These are phyloP conservation scores for Kalaharituber pfeilii DNA, from an alignment of 2,329 filamentous ascomycete genomes.

Conservation along the genomic window DNA sequence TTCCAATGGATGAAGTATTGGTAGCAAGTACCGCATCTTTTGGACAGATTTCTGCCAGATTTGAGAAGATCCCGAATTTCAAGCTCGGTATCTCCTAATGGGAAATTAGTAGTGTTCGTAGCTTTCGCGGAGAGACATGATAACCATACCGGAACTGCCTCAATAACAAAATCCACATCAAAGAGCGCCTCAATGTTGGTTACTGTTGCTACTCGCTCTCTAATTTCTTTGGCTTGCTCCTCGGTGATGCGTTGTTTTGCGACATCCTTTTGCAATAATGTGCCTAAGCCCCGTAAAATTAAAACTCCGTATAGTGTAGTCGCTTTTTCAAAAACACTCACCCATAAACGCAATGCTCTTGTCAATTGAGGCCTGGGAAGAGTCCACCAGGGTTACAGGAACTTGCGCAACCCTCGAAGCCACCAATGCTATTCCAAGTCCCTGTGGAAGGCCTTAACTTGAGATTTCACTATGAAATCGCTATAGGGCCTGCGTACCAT, in stretches of 20 bases:
- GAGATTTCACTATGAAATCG: background rate
- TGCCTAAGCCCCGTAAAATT: conserved; percentile 43
- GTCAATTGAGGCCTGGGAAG: conserved; percentile 63
- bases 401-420: conserved; percentile 70
- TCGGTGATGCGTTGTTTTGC: conserved; percentile 71
- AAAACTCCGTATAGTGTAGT: background rate
- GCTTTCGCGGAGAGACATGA: conserved; percentile 9
- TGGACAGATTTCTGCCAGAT: conserved; percentile 64
- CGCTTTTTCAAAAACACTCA: conserved; percentile 27
- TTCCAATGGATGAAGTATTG: conserved; percentile 97
- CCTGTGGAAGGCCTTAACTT: conserved; percentile 38
- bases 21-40: conserved; percentile 81
- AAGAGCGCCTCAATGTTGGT: conserved; percentile 61
- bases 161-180: conserved; percentile 89
- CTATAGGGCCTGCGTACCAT: conserved; percentile 49
- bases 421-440: conserved; percentile 86
- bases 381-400: conserved; percentile 73
- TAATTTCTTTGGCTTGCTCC: conserved; percentile 57
- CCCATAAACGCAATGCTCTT: conserved; percentile 82
- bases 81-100: conserved; percentile 60
- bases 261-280: conserved; percentile 84
- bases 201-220: conserved; percentile 49
- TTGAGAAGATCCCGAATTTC: conserved; percentile 73
- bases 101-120: background rate
- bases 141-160: conserved; percentile 54